Percentiles rank a stretch among this genome's conserved stretches.
Conservation (phyloP, 2,329 filamentous ascomycete species). For the Anisogramma anomala region DNA sequence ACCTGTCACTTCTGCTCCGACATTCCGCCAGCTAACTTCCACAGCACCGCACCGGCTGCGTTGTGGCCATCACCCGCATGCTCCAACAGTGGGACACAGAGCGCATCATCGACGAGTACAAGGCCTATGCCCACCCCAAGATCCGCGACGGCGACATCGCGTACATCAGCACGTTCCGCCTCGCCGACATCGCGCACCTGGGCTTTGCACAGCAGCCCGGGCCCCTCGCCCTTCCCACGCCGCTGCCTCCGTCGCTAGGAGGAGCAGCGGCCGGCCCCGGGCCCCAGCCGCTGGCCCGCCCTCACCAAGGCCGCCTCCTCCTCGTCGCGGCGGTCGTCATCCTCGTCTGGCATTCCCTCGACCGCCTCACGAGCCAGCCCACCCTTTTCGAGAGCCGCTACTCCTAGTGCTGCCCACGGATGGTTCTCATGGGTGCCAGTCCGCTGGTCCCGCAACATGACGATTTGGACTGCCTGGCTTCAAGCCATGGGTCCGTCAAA, state of each 20-base stretch:
- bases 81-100: conserved; percentile 54
- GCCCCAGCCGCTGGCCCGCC: conserved; percentile 16
- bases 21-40: conserved; percentile 1
- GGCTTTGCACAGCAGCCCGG: no score
- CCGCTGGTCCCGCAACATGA: no score
- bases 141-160: conserved; percentile 47
- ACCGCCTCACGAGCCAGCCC: neutral
- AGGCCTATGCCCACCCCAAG: conserved; percentile 50
- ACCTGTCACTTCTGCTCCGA: neutral
- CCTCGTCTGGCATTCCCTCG: neutral
- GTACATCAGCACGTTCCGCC: conserved; percentile 43
- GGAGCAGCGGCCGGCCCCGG: no score
- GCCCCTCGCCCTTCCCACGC: no score
- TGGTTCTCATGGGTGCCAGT: no score
- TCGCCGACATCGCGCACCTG: conserved; percentile 19
- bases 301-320: conserved; percentile 13
- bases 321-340: conserved; percentile 2
- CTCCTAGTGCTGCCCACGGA: no score
- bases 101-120: conserved; percentile 62
- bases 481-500: no score
- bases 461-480: no score
- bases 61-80: conserved; percentile 70
- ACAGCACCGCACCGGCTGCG: conserved; percentile 78
- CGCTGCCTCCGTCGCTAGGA: no score
- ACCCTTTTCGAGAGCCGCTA: neutral